Evolutionary conservation across 2,329 filamentous ascomycete species (phyloP), one percentile per base, ranked within the genome.

Genomic region (Hawksworthiomyces lignivorus): DNA sequence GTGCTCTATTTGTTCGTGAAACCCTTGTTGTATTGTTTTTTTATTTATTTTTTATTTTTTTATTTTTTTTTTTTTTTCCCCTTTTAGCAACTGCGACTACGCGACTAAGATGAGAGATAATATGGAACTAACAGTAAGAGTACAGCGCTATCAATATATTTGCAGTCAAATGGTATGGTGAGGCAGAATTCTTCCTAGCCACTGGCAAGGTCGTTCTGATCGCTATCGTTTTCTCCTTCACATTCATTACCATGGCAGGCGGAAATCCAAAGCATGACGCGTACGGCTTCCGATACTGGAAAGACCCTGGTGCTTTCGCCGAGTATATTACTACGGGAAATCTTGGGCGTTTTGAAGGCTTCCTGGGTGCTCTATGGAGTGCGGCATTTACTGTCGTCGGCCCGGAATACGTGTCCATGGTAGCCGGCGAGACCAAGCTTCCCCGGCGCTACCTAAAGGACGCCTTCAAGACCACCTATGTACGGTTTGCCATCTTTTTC

Each of bases 401-500:
- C 19, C 79, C 78, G 2, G 78, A 83, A 54, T 64, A 82, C 20
- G 76, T 83, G 41, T 79, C 79, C 57, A 77, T 84, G 10, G 82
- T 80, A 0, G 78, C 82, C 24, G 79, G 78, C 39, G 77, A 82
- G 56, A 77, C 78, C 0, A 75, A 80, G 51, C 80, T 82, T 56
- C 80, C 80, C 2, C 70, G 77, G 49, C 73, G 72, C 56, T 80
- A 75, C 33, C 78, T 84, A 41, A 79, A 79, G 1, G 68, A 73
- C 33, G 80, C 80, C 21, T 80, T 83, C 60, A 79, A 74, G 52
- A 67, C 82, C 43, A 83, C 78, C 29, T 80, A 84, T 57, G 77
- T 72, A 60, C 78, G 80, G 18, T 84, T 84, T 53, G 57, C 80
- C 47, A 67, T 83, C 58, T 84, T 84, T 64, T 84, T 84, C 60